These are phyloP conservation scores for Knoxdaviesia capensis DNA, from an alignment of 2,329 filamentous ascomycete species.

Conservation along the genomic window DNA sequence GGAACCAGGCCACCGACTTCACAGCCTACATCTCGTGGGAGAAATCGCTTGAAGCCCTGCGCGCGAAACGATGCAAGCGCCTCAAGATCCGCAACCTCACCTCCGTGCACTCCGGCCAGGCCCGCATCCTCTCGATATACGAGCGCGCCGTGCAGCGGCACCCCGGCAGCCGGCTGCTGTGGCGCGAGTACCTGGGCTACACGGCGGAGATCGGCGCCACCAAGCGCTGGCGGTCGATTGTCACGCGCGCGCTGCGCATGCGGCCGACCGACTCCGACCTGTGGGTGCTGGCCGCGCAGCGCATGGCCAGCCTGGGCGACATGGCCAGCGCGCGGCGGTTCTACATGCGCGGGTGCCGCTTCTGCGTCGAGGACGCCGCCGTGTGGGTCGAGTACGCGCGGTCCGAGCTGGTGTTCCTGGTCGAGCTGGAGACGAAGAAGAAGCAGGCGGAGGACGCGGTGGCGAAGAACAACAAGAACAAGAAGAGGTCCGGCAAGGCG, in stretches of 20 bases:
- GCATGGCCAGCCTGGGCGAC: constrained; percentile 62
- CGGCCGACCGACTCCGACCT: constrained; percentile 68
- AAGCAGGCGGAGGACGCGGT: constrained; percentile 28
- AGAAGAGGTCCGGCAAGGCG: constrained; percentile 19
- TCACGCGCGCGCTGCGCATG: constrained; percentile 56
- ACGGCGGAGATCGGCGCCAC: constrained; percentile 46
- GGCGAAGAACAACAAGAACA: constrained; percentile 32
- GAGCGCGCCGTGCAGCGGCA: constrained; percentile 74
- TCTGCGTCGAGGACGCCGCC: constrained; percentile 54
- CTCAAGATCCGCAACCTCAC: constrained; percentile 51
- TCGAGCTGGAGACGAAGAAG: constrained; percentile 57
- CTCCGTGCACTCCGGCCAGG: constrained; percentile 51
- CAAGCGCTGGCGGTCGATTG: constrained; percentile 43
- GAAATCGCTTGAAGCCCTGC: constrained; percentile 49
- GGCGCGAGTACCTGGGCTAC: constrained; percentile 80
- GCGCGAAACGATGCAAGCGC: constrained; percentile 64
- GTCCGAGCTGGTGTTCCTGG: constrained; percentile 82
- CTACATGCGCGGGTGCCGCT: constrained; percentile 78
- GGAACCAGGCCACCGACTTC: constrained; percentile 59
- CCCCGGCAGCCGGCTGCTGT: constrained; percentile 59
- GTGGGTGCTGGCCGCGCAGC: constrained; percentile 71
- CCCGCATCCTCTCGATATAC: constrained; percentile 73
- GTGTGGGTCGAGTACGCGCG: constrained; percentile 84
- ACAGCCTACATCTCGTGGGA: constrained; percentile 64
- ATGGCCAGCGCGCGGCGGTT: constrained; percentile 68